Percentiles rank a stretch among this genome's conserved stretches.
Conservation (phyloP, 257 asterid genomes). For the Plantago ovata region DNA sequence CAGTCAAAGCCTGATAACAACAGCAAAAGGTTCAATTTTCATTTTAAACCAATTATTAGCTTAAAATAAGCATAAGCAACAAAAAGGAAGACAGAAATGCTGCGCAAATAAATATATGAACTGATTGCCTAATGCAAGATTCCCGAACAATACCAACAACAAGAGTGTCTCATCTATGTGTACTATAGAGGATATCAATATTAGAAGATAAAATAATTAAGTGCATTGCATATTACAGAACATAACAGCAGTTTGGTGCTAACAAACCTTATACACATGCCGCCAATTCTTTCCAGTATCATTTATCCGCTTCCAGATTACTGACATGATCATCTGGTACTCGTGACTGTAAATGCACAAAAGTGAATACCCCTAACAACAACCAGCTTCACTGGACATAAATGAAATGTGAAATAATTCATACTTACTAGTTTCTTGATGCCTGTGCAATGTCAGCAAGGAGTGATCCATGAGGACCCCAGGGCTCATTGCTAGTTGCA, state of each 20-base stretch:
- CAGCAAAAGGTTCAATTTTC: constrained; percentile 9
- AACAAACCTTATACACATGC: constrained; percentile 88
- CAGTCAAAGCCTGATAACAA: constrained; percentile 72
- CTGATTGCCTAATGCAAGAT: constrained; percentile 1
- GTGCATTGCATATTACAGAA: too few relatives aligned
- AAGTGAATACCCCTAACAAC: constrained; percentile 20
- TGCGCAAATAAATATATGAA: constrained; percentile 6
- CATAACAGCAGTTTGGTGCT: not conserved
- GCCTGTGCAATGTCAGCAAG: constrained; percentile 96
- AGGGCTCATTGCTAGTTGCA: constrained; percentile 96
- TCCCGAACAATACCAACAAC: constrained; percentile 15
- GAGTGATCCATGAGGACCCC: constrained; percentile 97
- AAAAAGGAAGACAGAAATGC: constrained; percentile 13
- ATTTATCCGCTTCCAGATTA: constrained; percentile 91
- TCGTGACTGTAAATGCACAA: constrained; percentile 57
- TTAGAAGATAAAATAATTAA: too few relatives aligned
- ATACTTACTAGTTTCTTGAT: constrained; percentile 71
- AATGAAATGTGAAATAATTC: constrained; percentile 6
- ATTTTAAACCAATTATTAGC: constrained; percentile 16
- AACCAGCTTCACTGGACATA: constrained; percentile 4
- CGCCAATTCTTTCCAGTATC: constrained; percentile 98
- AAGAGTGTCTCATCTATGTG: not conserved
- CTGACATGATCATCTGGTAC: constrained; percentile 90
- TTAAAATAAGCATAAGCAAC: constrained; percentile 4
- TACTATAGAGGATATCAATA: too few relatives aligned